These are phyloP conservation scores for Geosmithia flava DNA, from an alignment of 2,329 filamentous ascomycete genomes.

Conservation along the genomic window DNA sequence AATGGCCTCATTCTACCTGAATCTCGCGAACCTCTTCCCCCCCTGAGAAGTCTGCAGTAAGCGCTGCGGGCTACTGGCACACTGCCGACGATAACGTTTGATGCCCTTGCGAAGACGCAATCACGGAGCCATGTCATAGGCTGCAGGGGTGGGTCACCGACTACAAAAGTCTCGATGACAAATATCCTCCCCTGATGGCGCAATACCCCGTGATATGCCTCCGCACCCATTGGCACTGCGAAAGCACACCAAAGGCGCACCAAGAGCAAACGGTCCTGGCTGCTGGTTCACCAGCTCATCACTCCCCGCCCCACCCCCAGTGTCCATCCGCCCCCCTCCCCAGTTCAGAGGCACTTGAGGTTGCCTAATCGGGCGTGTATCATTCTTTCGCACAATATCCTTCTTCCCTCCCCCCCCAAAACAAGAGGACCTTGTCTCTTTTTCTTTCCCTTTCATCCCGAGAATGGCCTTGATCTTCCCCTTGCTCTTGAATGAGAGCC, in stretches of 20 bases:
- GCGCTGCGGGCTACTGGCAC: background rate
- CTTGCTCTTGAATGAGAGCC: background rate
- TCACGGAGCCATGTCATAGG: background rate
- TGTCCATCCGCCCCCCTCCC: background rate
- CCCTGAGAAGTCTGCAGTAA: background rate
- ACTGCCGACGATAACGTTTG: background rate
- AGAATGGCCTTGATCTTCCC: background rate
- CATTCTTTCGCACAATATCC: background rate
- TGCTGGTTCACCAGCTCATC: background rate
- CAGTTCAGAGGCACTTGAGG: background rate
- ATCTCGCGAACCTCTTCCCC: background rate
- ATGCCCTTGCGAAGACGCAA: background rate
- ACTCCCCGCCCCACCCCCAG: background rate
- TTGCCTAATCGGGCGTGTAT: background rate
- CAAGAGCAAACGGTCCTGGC: background rate
- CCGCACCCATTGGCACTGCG: background rate
- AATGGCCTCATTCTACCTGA: background rate
- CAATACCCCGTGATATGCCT: constrained; percentile 44
- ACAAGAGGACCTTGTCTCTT: background rate
- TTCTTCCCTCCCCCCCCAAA: background rate
- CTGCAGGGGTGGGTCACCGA: background rate
- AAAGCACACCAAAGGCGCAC: background rate
- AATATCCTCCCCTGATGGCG: constrained; percentile 38
- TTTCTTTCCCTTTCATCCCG: background rate
- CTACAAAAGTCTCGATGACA: constrained; percentile 20